Evolutionary conservation across 345 rosid species (phyloP), one percentile per base, ranked within the genome.

Genomic region (Ricinus communis): DNA sequence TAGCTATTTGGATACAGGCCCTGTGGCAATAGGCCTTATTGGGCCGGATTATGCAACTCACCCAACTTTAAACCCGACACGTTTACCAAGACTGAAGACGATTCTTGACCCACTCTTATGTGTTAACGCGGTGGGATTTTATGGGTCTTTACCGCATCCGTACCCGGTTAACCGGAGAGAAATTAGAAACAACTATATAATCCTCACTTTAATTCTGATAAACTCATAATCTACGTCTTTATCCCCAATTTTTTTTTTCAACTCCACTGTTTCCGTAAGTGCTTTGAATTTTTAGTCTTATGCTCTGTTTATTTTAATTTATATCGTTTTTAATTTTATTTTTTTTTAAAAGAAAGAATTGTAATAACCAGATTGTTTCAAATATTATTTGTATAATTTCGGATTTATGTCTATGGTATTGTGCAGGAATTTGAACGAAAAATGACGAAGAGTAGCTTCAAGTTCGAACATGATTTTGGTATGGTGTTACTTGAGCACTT

Each of bases 401-500:
- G 5, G 47, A 4, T 43, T 43, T 1, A 43, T 43, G 5, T 43
- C 8, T 4, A 1, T 51, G 18, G 5, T 31, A 4, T n/a, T 69
- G 19, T 18, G n/a, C 61, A 68, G 69, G 28, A 40, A 11, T 41
- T 14, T 38, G 31, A 28, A 61, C 40, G 38, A 50, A 80, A n/a
- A 51, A 63, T 90, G 96, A 56, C 76, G 21, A 88, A 77, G 65
- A 82, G 88, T 68, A 50, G 79, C 79, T 90, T 88, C 85, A 90
- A 90, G 88, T 49, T 78, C 13, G 87, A 88, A 57, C 88, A 90
- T 62, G 96, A 86, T 19, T 82, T 82, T 47, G 90, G 96, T 90
- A 73, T 51, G 79, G 72, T 68, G 7, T 24, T 10, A 21, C 36
- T 21, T 36, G 45, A 16, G 28, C 25, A 38, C 3, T 38, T 53